A percentile compares a stretch with the other conserved stretches of the same genome.
Conservation (phyloP, 2,329 filamentous ascomycete genomes). For the Xylaria sp. region DNA sequence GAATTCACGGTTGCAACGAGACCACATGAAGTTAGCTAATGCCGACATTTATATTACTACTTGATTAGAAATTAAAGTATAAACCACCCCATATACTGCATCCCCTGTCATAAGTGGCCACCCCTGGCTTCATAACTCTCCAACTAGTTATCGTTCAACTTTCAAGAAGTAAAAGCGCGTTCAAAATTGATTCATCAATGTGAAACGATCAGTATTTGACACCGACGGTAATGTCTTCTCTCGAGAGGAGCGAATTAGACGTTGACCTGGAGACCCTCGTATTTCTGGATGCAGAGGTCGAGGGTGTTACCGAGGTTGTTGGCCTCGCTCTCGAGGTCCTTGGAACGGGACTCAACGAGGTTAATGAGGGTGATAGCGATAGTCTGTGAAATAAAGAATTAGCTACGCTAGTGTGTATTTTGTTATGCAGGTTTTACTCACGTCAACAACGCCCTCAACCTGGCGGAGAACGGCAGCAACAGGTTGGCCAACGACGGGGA, state of each 20-base stretch:
- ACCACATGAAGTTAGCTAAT: not conserved
- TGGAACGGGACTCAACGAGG: constrained; percentile 4
- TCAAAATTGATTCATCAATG: not conserved
- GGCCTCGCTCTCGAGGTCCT: constrained; percentile 27
- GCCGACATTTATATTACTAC: constrained; percentile 6
- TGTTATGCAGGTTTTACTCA: constrained; percentile 11
- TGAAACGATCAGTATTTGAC: not conserved
- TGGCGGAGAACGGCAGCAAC: constrained; percentile 30
- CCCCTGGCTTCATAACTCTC: not conserved
- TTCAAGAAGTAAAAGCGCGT: constrained; percentile 1
- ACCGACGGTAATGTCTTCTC: not conserved
- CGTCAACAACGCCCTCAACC: constrained; percentile 33
- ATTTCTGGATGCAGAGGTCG: constrained; percentile 27
- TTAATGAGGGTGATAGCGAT: constrained; percentile 27
- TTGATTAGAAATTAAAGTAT: constrained; percentile 11
- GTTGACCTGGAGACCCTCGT: constrained; percentile 4
- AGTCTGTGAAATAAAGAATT: constrained; percentile 8
- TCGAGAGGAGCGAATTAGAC: constrained; percentile 6
- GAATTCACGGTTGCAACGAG: not conserved
- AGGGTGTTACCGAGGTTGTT: constrained; percentile 31
- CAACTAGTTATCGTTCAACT: not conserved
- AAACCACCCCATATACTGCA: not conserved
- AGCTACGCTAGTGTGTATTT: not conserved
- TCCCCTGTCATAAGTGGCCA: not conserved
- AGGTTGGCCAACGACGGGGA: constrained; percentile 31